Evolutionary conservation across 306 rosid species (phyloP).

Genomic region (Cicer arietinum): DNA sequence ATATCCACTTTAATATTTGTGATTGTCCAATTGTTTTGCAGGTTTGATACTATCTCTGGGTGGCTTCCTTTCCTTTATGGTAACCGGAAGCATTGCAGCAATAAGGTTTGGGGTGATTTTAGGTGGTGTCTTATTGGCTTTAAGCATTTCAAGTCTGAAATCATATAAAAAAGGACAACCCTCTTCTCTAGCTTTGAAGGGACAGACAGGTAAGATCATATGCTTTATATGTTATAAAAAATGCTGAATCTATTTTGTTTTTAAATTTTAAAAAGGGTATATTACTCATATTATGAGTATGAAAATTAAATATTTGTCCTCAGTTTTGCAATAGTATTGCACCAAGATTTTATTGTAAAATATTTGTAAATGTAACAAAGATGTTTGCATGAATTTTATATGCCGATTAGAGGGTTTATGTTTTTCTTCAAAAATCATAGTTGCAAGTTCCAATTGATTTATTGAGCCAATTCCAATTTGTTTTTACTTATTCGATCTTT

Average conservation of each 20-base stretch:
- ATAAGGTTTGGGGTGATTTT: conserved; percentile 93
- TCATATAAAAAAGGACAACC: conserved; percentile 65
- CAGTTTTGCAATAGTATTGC: conserved; percentile 4
- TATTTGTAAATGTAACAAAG: background rate
- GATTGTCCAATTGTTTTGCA: conserved; percentile 51
- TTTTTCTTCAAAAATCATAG: background rate
- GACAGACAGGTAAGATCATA: conserved; percentile 78
- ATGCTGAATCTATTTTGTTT: background rate
- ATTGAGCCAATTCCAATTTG: background rate
- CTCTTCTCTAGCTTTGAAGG: conserved; percentile 69
- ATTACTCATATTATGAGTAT: background rate
- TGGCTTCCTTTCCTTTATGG: conserved; percentile 90
- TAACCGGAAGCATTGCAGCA: conserved; percentile 77
- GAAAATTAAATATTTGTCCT: conserved; percentile 10
- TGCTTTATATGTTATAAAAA: conserved; percentile 32
- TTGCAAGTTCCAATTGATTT: background rate
- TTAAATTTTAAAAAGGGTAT: background rate
- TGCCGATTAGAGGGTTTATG: background rate
- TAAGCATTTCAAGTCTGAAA: conserved; percentile 77
- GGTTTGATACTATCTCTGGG: conserved; percentile 85
- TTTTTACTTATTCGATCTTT: background rate
- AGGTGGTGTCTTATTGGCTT: conserved; percentile 74
- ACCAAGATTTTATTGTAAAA: background rate
- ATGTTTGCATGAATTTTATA: background rate
- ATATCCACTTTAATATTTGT: conserved; percentile 38